Conservation (phyloP, 495 filamentous ascomycete species). For the Lophium mytilinum region DNA sequence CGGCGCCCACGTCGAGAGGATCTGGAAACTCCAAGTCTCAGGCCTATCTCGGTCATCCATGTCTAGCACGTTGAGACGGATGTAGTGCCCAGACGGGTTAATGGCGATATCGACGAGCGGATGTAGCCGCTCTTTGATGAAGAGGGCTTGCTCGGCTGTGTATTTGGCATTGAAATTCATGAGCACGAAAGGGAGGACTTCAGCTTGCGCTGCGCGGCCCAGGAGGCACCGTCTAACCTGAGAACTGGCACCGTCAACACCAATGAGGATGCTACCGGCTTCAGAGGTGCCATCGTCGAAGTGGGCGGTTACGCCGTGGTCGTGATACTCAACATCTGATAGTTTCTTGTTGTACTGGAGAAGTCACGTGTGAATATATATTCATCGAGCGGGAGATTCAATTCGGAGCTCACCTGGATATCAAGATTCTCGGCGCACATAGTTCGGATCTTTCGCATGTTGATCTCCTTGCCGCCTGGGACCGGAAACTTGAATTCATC, state of each 20-base stretch:
- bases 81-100: constrained; percentile 22
- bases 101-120: constrained; percentile 29
- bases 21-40: constrained; percentile 34
- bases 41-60: constrained; percentile 29
- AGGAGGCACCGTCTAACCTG: constrained; percentile 17
- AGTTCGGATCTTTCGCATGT: constrained; percentile 9
- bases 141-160: constrained; percentile 31
- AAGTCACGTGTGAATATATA: not conserved
- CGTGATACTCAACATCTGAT: not conserved
- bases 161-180: constrained; percentile 27
- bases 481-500: constrained; percentile 10
- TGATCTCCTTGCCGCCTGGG: constrained; percentile 11
- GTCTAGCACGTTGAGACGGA: constrained; percentile 16
- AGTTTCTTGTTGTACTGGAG: constrained; percentile 9
- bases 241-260: constrained; percentile 23
- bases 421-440: constrained; percentile 5
- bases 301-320: constrained; percentile 8
- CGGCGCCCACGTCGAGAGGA: constrained; percentile 33
- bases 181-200: constrained; percentile 9
- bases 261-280: constrained; percentile 18
- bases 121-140: constrained; percentile 21
- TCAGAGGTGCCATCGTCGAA: constrained; percentile 23
- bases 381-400: not conserved
- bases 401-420: not conserved
- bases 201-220: constrained; percentile 10